Percentiles rank a stretch among this genome's conserved stretches.
Evolutionary conservation across 345 rosid species (phyloP).

Genomic region (Abelmoschus esculentus): DNA sequence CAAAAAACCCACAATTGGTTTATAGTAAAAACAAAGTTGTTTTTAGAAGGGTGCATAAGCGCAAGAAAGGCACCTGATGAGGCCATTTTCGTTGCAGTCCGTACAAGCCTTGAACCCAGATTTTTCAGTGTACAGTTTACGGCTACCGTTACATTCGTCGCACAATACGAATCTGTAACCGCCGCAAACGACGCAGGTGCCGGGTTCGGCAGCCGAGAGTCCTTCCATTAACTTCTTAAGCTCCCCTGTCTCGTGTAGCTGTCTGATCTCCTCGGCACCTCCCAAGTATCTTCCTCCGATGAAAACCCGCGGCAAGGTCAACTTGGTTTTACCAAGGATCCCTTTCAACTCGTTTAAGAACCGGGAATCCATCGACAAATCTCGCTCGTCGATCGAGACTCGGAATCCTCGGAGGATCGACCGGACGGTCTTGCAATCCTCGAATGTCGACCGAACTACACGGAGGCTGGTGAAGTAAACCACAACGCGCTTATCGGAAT

Average conservation of each 20-base stretch:
- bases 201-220: slow-evolving; percentile 34
- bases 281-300: slow-evolving; percentile 80
- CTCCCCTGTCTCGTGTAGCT: slow-evolving; percentile 77
- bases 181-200: slow-evolving; percentile 57
- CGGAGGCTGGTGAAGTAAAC: slow-evolving; percentile 79
- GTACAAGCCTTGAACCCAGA: slow-evolving; percentile 56
- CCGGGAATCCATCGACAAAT: slow-evolving; percentile 71
- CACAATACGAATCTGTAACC: slow-evolving; percentile 65
- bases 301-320: slow-evolving; percentile 63
- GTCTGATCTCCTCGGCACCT: slow-evolving; percentile 74
- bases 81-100: slow-evolving; percentile 81
- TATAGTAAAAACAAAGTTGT: neutral
- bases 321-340: slow-evolving; percentile 24
- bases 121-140: slow-evolving; percentile 61
- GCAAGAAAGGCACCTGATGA: slow-evolving; percentile 82
- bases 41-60: slow-evolving; percentile 29
- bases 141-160: slow-evolving; percentile 64
- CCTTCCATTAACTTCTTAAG: slow-evolving; percentile 71
- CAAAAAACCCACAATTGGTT: neutral
- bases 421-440: slow-evolving; percentile 58
- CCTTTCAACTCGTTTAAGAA: slow-evolving; percentile 47
- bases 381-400: slow-evolving; percentile 73
- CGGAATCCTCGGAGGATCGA: slow-evolving; percentile 59
- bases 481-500: slow-evolving; percentile 53
- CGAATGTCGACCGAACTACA: slow-evolving; percentile 70